These are phyloP conservation scores for Purshia tridentata DNA, from an alignment of 306 rosid species.

Conservation along the genomic window DNA sequence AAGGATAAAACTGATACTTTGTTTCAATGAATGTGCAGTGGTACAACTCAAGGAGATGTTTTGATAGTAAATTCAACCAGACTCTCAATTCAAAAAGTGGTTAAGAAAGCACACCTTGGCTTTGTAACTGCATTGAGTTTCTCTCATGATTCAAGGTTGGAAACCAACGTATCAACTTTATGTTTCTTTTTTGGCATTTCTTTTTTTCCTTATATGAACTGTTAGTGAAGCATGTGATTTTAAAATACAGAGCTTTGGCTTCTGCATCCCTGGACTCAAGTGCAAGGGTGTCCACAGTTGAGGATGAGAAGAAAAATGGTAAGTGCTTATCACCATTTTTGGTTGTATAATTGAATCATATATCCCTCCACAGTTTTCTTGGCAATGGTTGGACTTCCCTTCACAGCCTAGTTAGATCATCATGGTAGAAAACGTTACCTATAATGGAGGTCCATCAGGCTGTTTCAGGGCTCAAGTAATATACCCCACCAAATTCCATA, in stretches of 20 bases:
- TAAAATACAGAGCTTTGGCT: constrained; percentile 65
- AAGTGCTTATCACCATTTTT: constrained; percentile 28
- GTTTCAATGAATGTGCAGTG: constrained; percentile 61
- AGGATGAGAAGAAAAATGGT: constrained; percentile 64
- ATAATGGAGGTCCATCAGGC: background rate
- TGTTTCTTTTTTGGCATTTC: constrained; percentile 9
- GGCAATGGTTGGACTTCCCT: constrained; percentile 20
- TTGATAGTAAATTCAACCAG: constrained; percentile 60
- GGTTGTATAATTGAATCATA: constrained; percentile 7
- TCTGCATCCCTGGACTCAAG: constrained; percentile 88
- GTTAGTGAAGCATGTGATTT: constrained; percentile 21
- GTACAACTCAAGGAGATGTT: constrained; percentile 80
- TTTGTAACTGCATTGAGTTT: constrained; percentile 82
- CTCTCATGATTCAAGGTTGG: constrained; percentile 84
- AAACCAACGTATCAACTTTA: constrained; percentile 4
- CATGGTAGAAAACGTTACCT: background rate
- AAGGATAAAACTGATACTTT: constrained; percentile 2
- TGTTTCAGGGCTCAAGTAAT: background rate
- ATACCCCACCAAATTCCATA: background rate
- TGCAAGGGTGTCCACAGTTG: constrained; percentile 66
- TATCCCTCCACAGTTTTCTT: constrained; percentile 10
- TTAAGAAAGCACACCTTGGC: constrained; percentile 81
- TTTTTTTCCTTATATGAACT: constrained; percentile 13
- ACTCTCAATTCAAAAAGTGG: constrained; percentile 51
- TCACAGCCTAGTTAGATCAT: background rate